Base-by-base conservation (phyloP, 768 basidiomycete species). In the Leccinum disarticulatum region DNA sequence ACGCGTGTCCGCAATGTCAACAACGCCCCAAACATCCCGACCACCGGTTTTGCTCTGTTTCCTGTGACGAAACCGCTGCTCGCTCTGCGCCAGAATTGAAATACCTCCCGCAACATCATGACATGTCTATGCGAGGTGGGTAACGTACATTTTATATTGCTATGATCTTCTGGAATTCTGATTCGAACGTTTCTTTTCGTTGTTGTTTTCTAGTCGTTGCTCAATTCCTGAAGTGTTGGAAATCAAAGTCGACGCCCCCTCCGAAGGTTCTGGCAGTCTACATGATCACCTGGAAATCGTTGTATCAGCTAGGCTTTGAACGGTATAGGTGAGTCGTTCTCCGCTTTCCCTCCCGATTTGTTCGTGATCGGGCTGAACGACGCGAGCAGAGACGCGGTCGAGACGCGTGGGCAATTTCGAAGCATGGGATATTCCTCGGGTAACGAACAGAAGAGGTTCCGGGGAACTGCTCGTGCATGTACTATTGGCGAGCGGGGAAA, bases 381-480 rank as follows among this genome's bases (percentile, higher is more conserved):
- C 49, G 25, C n/a, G 50, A n/a, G 5, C 30, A 72, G 68, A 28
- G 41, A 62, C 10, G n/a, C 19, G 0, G 59, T 71, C 13, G 69
- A 70, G 35, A 30, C 48, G 8, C 60, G 61, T 10, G 57, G 63
- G 3, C 48, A 50, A 4, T 67, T 61, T 38, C 50, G 10, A 6
- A 30, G 27, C 27, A 31, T 0, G 15, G 59, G 60, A 0, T 2
- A 0, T 10, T 71, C 9, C 4, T 2, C 54, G 1, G 69, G 69
- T 1, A 70, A 70, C 33, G 69, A 70, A 54, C 58, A 59, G 35
- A 72, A 70, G 35, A 68, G 22, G 1, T 72, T 72, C 22, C 69
- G 70, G 1, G 22, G 68, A 8, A 61, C 68, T 1, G 4, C 2
- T 14, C 69, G 69, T 3, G 70, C 62, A 6, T 72, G 69, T 19